phyloP scores from a whole-genome alignment of 1,139 yeast genomes.

The Nadsonia starkeyi-henricii region DNA sequence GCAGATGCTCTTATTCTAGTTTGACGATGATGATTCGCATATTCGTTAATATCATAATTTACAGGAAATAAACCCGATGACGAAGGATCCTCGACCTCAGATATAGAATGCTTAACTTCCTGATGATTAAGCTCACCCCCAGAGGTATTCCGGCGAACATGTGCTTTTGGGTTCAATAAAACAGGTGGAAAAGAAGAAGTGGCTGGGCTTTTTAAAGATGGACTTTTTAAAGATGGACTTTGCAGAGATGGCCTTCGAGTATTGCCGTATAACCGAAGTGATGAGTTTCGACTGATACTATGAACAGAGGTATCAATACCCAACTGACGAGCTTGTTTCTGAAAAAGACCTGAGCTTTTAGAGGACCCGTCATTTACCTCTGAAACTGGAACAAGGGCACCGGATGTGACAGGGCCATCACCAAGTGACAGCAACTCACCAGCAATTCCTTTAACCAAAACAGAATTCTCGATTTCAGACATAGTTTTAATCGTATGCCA shows the following conservation, averaged over 20 bases:
- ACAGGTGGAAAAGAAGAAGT: background rate
- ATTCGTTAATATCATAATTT: background rate
- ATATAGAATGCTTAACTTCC: background rate
- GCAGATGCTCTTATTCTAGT: background rate
- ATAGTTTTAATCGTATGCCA: conserved; percentile 5
- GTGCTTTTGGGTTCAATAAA: background rate
- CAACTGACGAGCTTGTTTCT: background rate
- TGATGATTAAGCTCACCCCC: background rate
- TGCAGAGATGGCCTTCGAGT: background rate
- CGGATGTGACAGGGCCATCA: background rate
- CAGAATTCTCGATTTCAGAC: conserved; percentile 7
- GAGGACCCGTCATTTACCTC: too few species aligned
- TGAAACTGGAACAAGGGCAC: too few species aligned
- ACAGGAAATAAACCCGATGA: background rate
- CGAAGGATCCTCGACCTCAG: background rate
- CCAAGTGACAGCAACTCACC: conserved; percentile 8
- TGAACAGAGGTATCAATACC: background rate
- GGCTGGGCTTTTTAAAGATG: background rate
- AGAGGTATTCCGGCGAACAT: background rate
- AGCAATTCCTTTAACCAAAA: conserved; percentile 13
- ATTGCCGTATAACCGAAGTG: background rate
- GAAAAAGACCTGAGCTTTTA: background rate
- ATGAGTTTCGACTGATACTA: background rate
- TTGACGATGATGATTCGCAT: background rate
- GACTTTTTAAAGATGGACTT: too few species aligned